A percentile compares a stretch with the other conserved stretches of the same genome.
Conservation (phyloP, 1,284 basidiomycete species). For the Sanghuangporus baumii region DNA sequence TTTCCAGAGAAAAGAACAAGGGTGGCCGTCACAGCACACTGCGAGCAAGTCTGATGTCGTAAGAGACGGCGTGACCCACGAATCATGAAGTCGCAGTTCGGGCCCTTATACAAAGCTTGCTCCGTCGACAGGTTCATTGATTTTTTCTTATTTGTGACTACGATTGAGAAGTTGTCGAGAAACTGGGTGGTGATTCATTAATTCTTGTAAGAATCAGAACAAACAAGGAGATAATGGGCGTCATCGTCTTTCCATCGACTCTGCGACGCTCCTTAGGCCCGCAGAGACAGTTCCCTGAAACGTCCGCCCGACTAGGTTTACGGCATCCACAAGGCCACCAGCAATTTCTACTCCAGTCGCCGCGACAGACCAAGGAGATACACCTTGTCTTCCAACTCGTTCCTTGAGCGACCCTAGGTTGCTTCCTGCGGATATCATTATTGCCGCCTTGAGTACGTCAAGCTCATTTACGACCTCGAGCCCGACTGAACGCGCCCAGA, state of each 20-base stretch:
- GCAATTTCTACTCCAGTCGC: constrained; percentile 33
- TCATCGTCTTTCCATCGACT: constrained; percentile 3
- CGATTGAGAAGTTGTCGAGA: neutral
- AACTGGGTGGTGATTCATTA: neutral
- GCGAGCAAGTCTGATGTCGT: too few relatives aligned
- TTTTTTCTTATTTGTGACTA: neutral
- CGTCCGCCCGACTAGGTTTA: constrained; percentile 25
- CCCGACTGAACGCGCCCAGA: constrained; percentile 83
- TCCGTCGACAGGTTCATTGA: neutral
- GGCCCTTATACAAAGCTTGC: neutral
- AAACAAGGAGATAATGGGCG: neutral
- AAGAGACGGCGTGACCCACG: too few relatives aligned
- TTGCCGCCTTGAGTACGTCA: constrained; percentile 69
- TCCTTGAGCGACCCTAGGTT: constrained; percentile 11
- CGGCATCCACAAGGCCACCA: constrained; percentile 25
- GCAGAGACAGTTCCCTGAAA: constrained; percentile 19
- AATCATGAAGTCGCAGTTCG: neutral
- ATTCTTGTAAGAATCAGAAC: neutral
- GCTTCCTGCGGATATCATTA: constrained; percentile 80
- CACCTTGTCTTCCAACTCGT: constrained; percentile 1
- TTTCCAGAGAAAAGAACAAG: too few relatives aligned
- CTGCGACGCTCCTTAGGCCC: neutral
- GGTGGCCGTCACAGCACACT: too few relatives aligned
- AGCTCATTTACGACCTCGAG: constrained; percentile 91
- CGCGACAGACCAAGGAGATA: constrained; percentile 28